phyloP scores from a whole-genome alignment of 495 filamentous ascomycete species.

The Astrothelium macrocarpum region DNA sequence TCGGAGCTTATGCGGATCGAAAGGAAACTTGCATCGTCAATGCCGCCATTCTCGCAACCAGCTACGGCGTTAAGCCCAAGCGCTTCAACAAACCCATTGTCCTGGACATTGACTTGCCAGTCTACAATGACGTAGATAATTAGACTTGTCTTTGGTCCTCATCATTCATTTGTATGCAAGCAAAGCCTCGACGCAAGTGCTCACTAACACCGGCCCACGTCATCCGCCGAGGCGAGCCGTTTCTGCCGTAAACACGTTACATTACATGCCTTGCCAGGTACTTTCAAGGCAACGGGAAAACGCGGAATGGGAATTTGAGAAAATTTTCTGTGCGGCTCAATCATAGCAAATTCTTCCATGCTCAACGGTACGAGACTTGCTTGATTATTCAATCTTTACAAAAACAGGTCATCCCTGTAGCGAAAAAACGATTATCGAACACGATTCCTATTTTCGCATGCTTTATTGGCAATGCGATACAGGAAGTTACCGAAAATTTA shows the following conservation, averaged over 20 bases:
- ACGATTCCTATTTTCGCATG: no score
- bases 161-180: not conserved
- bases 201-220: not conserved
- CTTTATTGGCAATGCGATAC: no score
- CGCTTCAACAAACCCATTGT: constrained; percentile 66
- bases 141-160: not conserved
- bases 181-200: not conserved
- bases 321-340: not conserved
- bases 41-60: constrained; percentile 59
- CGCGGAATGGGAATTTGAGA: not conserved
- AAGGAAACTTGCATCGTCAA: constrained; percentile 71
- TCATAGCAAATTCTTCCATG: not conserved
- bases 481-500: not conserved
- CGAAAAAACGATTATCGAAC: no score
- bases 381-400: no score
- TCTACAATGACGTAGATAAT: constrained; percentile 23
- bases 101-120: constrained; percentile 63
- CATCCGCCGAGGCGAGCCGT: constrained; percentile 1
- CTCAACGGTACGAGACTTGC: not conserved
- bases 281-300: no score
- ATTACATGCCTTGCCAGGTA: not conserved
- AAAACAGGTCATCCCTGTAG: no score
- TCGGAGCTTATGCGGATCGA: constrained; percentile 5
- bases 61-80: constrained; percentile 47
- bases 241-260: not conserved